These are phyloP conservation scores for Xylaria sp. DNA, from an alignment of 2,329 filamentous ascomycete genomes.

Conservation along the genomic window DNA sequence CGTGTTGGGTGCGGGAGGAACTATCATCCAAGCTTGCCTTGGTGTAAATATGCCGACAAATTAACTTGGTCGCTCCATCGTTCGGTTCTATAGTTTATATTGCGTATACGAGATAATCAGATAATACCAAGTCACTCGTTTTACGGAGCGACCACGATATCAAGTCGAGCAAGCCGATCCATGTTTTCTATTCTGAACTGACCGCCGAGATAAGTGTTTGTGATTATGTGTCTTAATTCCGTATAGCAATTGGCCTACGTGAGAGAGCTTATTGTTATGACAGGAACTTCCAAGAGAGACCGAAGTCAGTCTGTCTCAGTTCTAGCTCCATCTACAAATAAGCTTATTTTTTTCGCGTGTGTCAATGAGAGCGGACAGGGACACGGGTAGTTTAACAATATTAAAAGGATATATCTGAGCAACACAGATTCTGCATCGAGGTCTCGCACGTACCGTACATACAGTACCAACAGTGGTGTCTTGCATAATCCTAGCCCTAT, in stretches of 20 bases:
- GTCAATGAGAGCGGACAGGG: background rate
- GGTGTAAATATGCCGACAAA: background rate
- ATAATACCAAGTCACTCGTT: background rate
- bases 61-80: background rate
- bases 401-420: background rate
- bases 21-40: background rate
- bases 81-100: background rate
- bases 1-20: background rate
- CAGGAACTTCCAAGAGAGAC: background rate
- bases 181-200: background rate
- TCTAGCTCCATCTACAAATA: background rate
- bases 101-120: conserved; percentile 7
- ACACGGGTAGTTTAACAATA: background rate
- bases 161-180: background rate
- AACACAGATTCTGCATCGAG: background rate
- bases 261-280: background rate
- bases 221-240: no score
- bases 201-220: no score
- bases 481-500: background rate
- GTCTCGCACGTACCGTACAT: background rate
- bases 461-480: background rate
- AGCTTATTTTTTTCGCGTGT: background rate
- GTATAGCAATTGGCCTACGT: no score
- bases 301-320: background rate
- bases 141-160: background rate